Percentiles rank a stretch among this genome's conserved stretches.
Conservation (phyloP, 2,329 filamentous ascomycete species). For the Fusarium clavum region DNA sequence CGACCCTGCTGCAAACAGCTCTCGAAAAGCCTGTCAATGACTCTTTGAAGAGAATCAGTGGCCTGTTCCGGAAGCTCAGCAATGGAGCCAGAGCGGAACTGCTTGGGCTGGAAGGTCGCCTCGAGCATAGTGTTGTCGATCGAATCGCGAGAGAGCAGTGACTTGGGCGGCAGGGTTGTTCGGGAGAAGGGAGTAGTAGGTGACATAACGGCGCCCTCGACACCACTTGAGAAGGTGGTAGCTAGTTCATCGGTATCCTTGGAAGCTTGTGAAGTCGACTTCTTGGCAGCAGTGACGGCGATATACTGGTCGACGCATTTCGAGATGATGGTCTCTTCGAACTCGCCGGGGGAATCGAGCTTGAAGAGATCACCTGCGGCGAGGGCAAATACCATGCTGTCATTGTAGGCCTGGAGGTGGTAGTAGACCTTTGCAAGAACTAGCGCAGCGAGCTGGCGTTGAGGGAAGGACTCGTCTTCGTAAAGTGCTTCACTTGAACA, state of each 20-base stretch:
- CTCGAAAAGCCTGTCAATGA: slow-evolving; percentile 92
- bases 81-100: slow-evolving; percentile 68
- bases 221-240: slow-evolving; percentile 78
- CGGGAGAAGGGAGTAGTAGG: slow-evolving; percentile 97
- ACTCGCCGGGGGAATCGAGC: slow-evolving; percentile 90
- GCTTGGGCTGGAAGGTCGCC: slow-evolving; percentile 67
- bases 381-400: slow-evolving; percentile 98
- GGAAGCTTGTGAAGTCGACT: slow-evolving; percentile 58
- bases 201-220: slow-evolving; percentile 81
- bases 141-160: slow-evolving; percentile 86
- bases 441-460: slow-evolving; percentile 92
- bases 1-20: slow-evolving; percentile 86
- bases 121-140: slow-evolving; percentile 72
- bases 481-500: slow-evolving; percentile 87
- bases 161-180: slow-evolving; percentile 92
- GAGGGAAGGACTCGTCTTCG: slow-evolving; percentile 94
- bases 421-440: slow-evolving; percentile 99
- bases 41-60: slow-evolving; percentile 82
- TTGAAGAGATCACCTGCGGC: slow-evolving; percentile 96
- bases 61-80: slow-evolving; percentile 74
- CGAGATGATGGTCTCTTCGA: slow-evolving; percentile 98
- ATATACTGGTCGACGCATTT: slow-evolving; percentile 99
- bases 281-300: slow-evolving; percentile 70
- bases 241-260: slow-evolving; percentile 70
- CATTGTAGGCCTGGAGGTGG: slow-evolving; percentile 97